phyloP scores from a whole-genome alignment of 257 asterid species.

The Fraxinus americana region DNA sequence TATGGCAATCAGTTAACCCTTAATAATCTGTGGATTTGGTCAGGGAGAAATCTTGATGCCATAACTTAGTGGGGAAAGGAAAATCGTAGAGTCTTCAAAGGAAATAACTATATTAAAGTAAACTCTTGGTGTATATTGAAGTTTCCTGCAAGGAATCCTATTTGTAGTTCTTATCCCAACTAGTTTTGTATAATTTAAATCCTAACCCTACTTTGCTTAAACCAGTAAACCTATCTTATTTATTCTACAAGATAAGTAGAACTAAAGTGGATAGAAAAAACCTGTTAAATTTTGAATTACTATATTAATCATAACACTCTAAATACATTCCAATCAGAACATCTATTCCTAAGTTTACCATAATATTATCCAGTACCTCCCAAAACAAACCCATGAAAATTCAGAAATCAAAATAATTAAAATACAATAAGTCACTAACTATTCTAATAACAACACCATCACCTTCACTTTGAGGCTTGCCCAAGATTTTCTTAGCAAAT shows the following conservation, averaged over 20 bases:
- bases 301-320: not conserved
- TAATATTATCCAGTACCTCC: not conserved
- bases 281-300: not conserved
- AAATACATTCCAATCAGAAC: not conserved
- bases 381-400: not conserved
- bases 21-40: not conserved
- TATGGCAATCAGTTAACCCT: not conserved
- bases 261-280: not conserved
- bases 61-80: not conserved
- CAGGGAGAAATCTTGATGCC: too few species aligned
- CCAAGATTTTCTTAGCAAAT: slow-evolving; percentile 62
- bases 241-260: not conserved
- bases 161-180: too few species aligned
- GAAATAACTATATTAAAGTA: not conserved
- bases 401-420: not conserved
- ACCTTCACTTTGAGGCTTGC: slow-evolving; percentile 80
- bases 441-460: slow-evolving; percentile 72
- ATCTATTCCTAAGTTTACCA: not conserved
- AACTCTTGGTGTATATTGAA: not conserved
- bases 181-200: too few species aligned
- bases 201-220: not conserved
- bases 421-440: too few species aligned
- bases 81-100: not conserved
- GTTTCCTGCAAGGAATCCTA: too few species aligned
- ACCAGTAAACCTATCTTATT: not conserved